Evolutionary conservation across 2,329 filamentous ascomycete genomes (phyloP).

Genomic region (Rutstroemia sp.): DNA sequence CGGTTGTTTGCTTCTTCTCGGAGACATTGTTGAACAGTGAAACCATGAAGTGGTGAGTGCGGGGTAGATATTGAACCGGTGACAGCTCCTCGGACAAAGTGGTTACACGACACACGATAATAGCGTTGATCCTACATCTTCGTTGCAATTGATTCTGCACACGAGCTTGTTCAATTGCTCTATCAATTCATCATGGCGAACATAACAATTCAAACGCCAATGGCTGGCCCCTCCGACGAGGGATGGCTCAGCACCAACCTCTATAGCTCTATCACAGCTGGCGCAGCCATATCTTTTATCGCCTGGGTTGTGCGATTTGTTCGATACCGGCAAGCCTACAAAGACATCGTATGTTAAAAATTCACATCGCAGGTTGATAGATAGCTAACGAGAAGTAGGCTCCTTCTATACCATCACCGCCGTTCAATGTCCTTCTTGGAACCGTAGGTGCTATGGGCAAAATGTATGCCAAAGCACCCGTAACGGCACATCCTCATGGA

Average conservation of each 20-base stretch:
- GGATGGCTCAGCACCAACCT: neutral
- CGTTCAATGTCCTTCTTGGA: slow-evolving; percentile 2
- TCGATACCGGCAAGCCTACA: neutral
- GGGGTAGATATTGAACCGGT: no score
- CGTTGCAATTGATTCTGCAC: no score
- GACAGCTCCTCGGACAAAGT: no score
- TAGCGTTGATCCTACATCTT: no score
- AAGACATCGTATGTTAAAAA: neutral
- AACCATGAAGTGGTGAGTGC: no score
- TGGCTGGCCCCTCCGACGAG: neutral
- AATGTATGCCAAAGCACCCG: slow-evolving; percentile 1
- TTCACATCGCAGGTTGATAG: neutral
- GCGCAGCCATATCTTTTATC: neutral
- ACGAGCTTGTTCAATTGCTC: no score
- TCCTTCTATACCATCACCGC: neutral
- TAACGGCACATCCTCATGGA: slow-evolving; percentile 2
- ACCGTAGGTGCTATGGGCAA: slow-evolving; percentile 1
- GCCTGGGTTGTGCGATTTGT: neutral
- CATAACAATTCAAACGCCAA: neutral
- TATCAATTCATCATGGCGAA: neutral
- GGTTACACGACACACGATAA: no score
- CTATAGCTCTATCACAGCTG: neutral
- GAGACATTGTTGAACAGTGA: no score
- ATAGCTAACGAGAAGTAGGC: neutral
- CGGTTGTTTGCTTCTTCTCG: no score